phyloP scores from a whole-genome alignment of 148 eudicot genomes.

The Mesembryanthemum crystallinum region DNA sequence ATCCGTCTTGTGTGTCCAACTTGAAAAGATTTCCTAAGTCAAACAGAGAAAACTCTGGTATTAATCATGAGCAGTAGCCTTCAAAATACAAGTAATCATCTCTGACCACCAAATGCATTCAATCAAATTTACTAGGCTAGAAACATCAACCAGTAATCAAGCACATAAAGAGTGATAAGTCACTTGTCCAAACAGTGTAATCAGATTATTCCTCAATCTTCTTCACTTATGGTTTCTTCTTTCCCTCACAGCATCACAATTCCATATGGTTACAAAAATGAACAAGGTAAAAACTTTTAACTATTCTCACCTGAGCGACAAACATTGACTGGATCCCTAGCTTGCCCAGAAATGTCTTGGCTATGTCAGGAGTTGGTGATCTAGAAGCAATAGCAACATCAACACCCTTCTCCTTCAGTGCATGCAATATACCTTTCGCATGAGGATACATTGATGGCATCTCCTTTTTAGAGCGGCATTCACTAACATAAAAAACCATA shows the following conservation, averaged over 20 bases:
- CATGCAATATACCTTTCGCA: constrained; percentile 77
- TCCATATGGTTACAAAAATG: neutral
- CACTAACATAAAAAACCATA: constrained; percentile 39
- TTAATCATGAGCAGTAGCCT: constrained; percentile 1
- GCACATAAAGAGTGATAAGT: neutral
- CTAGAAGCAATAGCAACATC: constrained; percentile 90
- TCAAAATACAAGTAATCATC: neutral
- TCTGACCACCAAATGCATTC: neutral
- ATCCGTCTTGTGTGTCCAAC: constrained; percentile 96
- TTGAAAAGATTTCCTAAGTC: constrained; percentile 83
- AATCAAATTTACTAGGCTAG: neutral
- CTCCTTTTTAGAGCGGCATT: constrained; percentile 89
- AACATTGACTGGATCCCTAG: constrained; percentile 76
- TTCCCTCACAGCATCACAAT: neutral
- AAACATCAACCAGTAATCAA: neutral
- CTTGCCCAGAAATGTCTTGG: constrained; percentile 79
- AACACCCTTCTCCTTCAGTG: constrained; percentile 88
- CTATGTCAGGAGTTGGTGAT: constrained; percentile 93
- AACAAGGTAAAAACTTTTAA: neutral
- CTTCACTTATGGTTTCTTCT: neutral
- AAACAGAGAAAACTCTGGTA: neutral
- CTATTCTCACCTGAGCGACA: constrained; percentile 71
- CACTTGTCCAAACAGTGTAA: neutral
- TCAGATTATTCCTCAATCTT: neutral
- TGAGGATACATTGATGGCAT: constrained; percentile 90